Percentiles rank a stretch among this genome's conserved stretches.
Evolutionary conservation across 192 early-diverging fungal species (phyloP).

Genomic region (Coemansia sp.): DNA sequence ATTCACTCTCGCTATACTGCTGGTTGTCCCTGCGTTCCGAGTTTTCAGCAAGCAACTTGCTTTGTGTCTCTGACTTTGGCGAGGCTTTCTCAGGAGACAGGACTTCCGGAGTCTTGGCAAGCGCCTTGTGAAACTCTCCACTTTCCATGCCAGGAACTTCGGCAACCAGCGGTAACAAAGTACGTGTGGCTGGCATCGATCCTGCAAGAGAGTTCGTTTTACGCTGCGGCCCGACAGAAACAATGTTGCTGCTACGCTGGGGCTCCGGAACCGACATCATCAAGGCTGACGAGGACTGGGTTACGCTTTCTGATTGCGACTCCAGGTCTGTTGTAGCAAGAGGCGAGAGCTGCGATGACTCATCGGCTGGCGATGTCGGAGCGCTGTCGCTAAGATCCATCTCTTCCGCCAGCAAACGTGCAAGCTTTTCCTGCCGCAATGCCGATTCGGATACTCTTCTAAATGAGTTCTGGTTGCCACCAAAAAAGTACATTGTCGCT

Average conservation of each 20-base stretch:
- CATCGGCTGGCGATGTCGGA: conserved; percentile 34
- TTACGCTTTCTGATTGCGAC: not conserved
- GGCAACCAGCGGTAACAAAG: not conserved
- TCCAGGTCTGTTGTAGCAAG: conserved; percentile 15
- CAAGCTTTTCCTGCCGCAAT: conserved; percentile 48
- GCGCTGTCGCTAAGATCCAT: conserved; percentile 34
- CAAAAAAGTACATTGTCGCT: conserved; percentile 41
- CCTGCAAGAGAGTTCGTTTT: not conserved
- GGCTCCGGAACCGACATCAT: conserved; percentile 24
- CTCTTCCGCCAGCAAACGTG: conserved; percentile 34
- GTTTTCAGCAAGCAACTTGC: not conserved
- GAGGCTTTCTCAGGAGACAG: not conserved
- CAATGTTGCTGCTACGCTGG: conserved; percentile 11
- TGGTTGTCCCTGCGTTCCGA: not conserved
- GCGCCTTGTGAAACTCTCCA: not conserved
- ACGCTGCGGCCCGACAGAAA: not conserved
- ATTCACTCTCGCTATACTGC: not conserved
- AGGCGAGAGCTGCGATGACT: conserved; percentile 11
- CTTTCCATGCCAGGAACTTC: not conserved
- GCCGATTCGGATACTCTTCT: conserved; percentile 30
- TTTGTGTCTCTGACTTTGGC: not conserved
- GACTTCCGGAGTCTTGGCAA: not conserved
- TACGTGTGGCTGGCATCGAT: not conserved
- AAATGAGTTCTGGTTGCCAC: conserved; percentile 13
- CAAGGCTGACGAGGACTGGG: not conserved